Percentiles rank a stretch among this genome's conserved stretches.
Conservation (phyloP, 192 early-diverging fungal genomes). For the Mortierella alpina region DNA sequence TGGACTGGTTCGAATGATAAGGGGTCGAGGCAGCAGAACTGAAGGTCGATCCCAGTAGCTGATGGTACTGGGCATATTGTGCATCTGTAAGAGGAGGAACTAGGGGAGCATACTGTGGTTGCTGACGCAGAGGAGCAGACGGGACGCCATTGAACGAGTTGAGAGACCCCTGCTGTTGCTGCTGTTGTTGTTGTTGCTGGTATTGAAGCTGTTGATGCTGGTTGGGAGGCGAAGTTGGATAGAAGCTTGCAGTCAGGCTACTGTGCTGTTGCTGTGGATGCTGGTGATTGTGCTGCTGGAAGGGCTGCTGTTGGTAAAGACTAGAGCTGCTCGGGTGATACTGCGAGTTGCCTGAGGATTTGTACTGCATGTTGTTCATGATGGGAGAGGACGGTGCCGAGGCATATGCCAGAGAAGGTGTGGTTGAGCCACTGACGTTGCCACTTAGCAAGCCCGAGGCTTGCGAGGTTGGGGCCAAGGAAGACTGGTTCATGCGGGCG, state of each 20-base stretch:
- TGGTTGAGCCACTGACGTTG: conserved; percentile 42
- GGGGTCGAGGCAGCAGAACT: conserved; percentile 46
- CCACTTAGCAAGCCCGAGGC: conserved; percentile 22
- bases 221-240: conserved; percentile 37
- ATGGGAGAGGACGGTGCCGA: conserved; percentile 44
- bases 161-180: conserved; percentile 18
- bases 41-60: conserved; percentile 40
- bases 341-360: conserved; percentile 20
- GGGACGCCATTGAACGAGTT: conserved; percentile 15
- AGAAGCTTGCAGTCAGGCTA: conserved; percentile 38
- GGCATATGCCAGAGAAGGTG: conserved; percentile 32
- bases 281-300: conserved; percentile 14
- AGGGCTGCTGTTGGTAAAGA: conserved; percentile 29
- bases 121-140: conserved; percentile 37
- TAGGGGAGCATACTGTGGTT: conserved; percentile 36
- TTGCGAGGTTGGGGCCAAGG: conserved; percentile 4
- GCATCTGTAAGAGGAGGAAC: conserved; percentile 49
- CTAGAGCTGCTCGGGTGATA: conserved; percentile 23
- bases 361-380: conserved; percentile 33
- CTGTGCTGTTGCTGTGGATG: conserved; percentile 17
- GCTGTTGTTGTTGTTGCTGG: conserved; percentile 24
- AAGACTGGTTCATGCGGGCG: conserved; percentile 10
- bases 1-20: conserved; percentile 50
- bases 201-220: conserved; percentile 30
- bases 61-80: conserved; percentile 41